Percentiles rank a stretch among this genome's conserved stretches.
Evolutionary conservation across 2,329 filamentous ascomycete species (phyloP).

Genomic region (Thelonectria blattea): DNA sequence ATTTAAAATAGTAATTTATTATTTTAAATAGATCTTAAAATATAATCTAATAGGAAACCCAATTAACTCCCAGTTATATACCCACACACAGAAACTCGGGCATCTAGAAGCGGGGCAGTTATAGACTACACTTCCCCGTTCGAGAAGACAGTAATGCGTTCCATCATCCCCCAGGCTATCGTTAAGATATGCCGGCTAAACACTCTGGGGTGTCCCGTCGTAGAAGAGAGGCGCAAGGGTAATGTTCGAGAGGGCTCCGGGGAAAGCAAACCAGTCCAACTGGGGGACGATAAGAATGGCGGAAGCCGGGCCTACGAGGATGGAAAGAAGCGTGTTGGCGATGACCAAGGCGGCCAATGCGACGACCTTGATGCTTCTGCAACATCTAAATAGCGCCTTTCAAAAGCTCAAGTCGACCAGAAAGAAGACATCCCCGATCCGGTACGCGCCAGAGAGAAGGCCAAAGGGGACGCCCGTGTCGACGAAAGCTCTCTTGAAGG

Average conservation of each 20-base stretch:
- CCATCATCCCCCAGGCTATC: not conserved
- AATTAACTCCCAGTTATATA: no score
- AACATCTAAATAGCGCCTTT: not conserved
- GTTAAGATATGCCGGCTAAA: not conserved
- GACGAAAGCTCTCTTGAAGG: conserved; percentile 2
- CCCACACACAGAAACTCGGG: no score
- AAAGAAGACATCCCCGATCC: conserved; percentile 1
- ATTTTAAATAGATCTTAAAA: no score
- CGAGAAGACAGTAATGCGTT: not conserved
- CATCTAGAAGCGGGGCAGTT: no score
- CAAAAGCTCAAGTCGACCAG: conserved; percentile 1
- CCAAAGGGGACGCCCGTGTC: conserved; percentile 2
- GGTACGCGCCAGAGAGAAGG: conserved; percentile 1
- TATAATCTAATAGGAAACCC: no score
- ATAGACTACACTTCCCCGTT: not conserved
- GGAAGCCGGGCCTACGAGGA: conserved; percentile 6
- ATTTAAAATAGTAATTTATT: no score
- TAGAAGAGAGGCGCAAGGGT: not conserved
- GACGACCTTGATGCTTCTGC: not conserved
- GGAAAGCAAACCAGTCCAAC: not conserved
- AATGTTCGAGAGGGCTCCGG: not conserved
- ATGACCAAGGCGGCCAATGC: not conserved
- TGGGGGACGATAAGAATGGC: conserved; percentile 8
- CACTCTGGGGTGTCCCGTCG: not conserved
- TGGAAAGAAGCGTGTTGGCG: not conserved